A percentile compares a stretch with the other conserved stretches of the same genome.
phyloP scores from a whole-genome alignment of 306 rosid genomes.

The Fagus sylvatica region DNA sequence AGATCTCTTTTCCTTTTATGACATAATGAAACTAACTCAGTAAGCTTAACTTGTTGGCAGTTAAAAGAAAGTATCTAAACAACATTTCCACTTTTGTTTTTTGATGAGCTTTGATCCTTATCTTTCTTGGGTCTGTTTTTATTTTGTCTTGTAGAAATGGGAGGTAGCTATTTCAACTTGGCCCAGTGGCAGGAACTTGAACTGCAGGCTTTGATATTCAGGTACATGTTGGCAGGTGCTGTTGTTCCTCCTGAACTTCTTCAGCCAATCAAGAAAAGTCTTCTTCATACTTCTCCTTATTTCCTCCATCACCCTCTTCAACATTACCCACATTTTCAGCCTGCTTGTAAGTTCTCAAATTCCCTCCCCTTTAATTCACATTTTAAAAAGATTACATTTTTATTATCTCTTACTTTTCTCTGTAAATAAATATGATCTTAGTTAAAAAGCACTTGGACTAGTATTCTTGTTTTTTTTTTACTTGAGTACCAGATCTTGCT shows the following conservation, averaged over 20 bases:
- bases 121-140: background rate
- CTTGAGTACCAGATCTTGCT: background rate
- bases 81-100: constrained; percentile 11
- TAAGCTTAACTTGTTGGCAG: constrained; percentile 13
- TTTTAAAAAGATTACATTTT: no score
- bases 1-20: constrained; percentile 23
- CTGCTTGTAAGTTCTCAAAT: constrained; percentile 58
- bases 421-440: background rate
- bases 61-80: background rate
- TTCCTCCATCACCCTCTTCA: constrained; percentile 67
- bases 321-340: constrained; percentile 47
- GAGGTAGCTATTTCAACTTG: constrained; percentile 66
- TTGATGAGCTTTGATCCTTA: background rate
- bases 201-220: constrained; percentile 85
- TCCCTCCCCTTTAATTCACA: background rate
- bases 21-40: constrained; percentile 12
- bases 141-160: constrained; percentile 51
- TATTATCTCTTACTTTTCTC: background rate
- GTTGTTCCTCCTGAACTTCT: constrained; percentile 91
- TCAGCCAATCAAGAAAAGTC: constrained; percentile 83
- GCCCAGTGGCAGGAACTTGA: constrained; percentile 97
- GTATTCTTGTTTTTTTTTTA: background rate
- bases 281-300: constrained; percentile 44
- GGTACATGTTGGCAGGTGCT: constrained; percentile 85
- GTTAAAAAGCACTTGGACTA: no score